Evolutionary conservation across 345 rosid species (phyloP).

Genomic region (Lumnitzera racemosa): DNA sequence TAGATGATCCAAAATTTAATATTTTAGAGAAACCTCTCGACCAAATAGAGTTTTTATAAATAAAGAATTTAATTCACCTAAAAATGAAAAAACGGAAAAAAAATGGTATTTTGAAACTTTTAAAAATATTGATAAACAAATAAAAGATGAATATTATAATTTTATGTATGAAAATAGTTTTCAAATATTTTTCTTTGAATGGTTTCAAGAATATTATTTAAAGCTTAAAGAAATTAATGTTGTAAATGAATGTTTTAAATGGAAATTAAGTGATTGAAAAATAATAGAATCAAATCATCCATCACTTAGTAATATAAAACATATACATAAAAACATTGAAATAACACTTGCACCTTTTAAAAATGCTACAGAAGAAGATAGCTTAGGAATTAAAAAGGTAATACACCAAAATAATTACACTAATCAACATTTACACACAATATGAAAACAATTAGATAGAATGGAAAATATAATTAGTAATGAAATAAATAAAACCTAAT

Average conservation of each 20-base stretch:
- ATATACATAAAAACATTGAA: too few species aligned
- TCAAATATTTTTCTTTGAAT: not conserved
- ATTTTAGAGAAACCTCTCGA: not conserved
- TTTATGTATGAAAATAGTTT: not conserved
- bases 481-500: not conserved
- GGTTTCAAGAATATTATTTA: not conserved
- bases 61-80: too few species aligned
- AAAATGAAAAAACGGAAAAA: too few species aligned
- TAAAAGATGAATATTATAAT: not conserved
- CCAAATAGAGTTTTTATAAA: not conserved
- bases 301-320: not conserved
- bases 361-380: not conserved
- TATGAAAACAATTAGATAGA: too few species aligned
- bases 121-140: not conserved
- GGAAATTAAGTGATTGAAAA: not conserved
- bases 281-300: not conserved
- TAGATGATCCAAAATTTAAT: not conserved
- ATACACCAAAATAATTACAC: not conserved
- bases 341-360: not conserved
- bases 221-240: not conserved
- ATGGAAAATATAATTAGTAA: too few species aligned
- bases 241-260: not conserved
- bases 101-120: too few species aligned
- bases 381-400: not conserved
- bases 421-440: not conserved